Evolutionary conservation across 805 yeast species (phyloP).

Genomic region (Nakazawaea anatomiae): DNA sequence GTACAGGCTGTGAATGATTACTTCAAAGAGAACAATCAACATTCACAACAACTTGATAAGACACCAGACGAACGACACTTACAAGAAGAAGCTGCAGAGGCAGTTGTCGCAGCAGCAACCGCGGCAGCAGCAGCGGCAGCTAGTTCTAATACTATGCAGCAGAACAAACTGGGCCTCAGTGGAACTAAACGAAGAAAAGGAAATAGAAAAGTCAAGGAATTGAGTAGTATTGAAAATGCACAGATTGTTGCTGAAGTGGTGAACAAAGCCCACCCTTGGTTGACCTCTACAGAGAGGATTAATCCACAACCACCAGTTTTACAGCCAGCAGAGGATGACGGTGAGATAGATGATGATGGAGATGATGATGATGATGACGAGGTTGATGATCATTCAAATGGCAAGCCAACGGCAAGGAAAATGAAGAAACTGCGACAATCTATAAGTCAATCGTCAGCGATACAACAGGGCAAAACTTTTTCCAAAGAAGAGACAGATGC

Average conservation of each 20-base stretch:
- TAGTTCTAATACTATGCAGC: not conserved
- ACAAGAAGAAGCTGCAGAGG: constrained; percentile 13
- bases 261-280: constrained; percentile 5
- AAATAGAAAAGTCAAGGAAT: not conserved
- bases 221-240: constrained; percentile 6
- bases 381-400: not conserved
- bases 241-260: constrained; percentile 9
- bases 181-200: not conserved
- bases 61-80: not conserved
- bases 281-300: not conserved
- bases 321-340: not conserved
- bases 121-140: constrained; percentile 14
- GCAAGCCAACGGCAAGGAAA: not conserved
- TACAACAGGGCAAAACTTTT: constrained; percentile 32
- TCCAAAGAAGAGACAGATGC: constrained; percentile 62
- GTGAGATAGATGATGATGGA: not conserved
- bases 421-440: not conserved
- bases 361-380: not conserved
- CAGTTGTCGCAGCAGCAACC: constrained; percentile 17
- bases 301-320: not conserved
- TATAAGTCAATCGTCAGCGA: constrained; percentile 10
- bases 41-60: constrained; percentile 1
- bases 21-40: constrained; percentile 18
- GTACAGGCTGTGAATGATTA: constrained; percentile 17
- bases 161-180: not conserved